phyloP scores from a whole-genome alignment of 176 grass and related monocot genomes.

The Tuctoria greenei region DNA sequence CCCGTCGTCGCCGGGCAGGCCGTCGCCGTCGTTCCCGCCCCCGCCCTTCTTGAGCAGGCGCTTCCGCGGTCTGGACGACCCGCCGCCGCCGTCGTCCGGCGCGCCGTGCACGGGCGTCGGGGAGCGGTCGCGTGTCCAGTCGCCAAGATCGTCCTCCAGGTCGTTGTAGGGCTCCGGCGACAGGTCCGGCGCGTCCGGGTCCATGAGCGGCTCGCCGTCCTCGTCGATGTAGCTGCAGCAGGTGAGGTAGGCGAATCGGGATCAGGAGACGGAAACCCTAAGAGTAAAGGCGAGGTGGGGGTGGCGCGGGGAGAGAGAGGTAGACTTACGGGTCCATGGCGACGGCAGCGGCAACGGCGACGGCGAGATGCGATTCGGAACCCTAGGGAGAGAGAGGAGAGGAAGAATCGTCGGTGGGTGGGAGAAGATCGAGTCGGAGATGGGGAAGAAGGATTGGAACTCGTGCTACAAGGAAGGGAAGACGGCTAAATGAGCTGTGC shows the following conservation, averaged over 20 bases:
- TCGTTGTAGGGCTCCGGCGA: slow-evolving; percentile 45
- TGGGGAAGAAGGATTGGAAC: background rate
- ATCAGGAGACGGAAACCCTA: slow-evolving; percentile 14
- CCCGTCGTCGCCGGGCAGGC: slow-evolving; percentile 28
- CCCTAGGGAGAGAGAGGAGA: slow-evolving; percentile 16
- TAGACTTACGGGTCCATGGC: slow-evolving; percentile 40
- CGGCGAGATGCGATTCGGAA: slow-evolving; percentile 17
- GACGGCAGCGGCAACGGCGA: too few relatives aligned
- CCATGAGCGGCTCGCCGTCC: slow-evolving; percentile 80
- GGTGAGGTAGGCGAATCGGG: background rate
- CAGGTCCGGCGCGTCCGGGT: slow-evolving; percentile 47
- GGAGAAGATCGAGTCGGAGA: slow-evolving; percentile 2
- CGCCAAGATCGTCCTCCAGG: slow-evolving; percentile 52
- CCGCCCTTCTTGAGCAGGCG: slow-evolving; percentile 72
- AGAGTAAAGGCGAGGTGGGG: background rate
- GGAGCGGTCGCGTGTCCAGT: slow-evolving; percentile 59
- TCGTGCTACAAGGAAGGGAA: background rate
- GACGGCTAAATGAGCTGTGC: background rate
- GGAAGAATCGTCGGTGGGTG: background rate
- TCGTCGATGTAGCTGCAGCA: slow-evolving; percentile 78
- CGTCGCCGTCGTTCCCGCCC: slow-evolving; percentile 9
- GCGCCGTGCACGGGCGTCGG: slow-evolving; percentile 64
- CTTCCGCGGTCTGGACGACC: slow-evolving; percentile 59
- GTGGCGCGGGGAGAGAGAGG: background rate
- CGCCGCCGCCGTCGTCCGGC: slow-evolving; percentile 1